Evolutionary conservation across 2,329 filamentous ascomycete genomes (phyloP).

Genomic region (Aureobasidium uvarum): DNA sequence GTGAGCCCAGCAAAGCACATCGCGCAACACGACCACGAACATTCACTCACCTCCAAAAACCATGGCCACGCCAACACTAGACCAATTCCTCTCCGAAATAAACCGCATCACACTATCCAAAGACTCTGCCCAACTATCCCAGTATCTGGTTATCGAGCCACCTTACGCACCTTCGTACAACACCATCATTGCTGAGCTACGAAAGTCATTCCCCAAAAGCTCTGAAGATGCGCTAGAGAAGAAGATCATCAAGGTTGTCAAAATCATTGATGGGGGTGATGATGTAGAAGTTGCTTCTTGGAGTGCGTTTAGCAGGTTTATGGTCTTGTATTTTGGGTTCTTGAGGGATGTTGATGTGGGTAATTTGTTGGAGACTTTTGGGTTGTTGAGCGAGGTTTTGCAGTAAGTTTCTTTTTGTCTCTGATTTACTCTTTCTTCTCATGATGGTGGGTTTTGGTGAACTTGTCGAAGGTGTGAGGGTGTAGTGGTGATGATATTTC

Average conservation of each 20-base stretch:
- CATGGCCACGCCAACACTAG: constrained; percentile 56
- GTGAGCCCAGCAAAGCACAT: background rate
- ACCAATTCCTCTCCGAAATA: constrained; percentile 67
- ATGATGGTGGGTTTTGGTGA: background rate
- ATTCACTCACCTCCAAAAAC: background rate
- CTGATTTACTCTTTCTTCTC: background rate
- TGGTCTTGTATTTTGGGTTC: constrained; percentile 77
- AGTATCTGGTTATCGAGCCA: constrained; percentile 73
- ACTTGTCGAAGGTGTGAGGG: no score
- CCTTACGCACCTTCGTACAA: constrained; percentile 65
- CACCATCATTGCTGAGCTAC: constrained; percentile 66
- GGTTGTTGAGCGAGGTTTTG: constrained; percentile 68
- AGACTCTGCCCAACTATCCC: constrained; percentile 64
- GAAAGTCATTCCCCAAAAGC: constrained; percentile 54
- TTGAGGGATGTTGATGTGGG: constrained; percentile 76
- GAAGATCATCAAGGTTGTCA: constrained; percentile 64
- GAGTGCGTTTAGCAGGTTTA: constrained; percentile 74
- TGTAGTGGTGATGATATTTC: no score
- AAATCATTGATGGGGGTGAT: constrained; percentile 58
- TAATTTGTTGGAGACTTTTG: constrained; percentile 72
- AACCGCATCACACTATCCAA: constrained; percentile 60
- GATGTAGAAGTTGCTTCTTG: constrained; percentile 65
- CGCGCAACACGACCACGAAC: background rate
- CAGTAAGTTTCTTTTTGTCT: constrained; percentile 58
- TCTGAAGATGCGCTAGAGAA: constrained; percentile 52